phyloP scores from a whole-genome alignment of 768 basidiomycete genomes.

The Agrocybe praecox region DNA sequence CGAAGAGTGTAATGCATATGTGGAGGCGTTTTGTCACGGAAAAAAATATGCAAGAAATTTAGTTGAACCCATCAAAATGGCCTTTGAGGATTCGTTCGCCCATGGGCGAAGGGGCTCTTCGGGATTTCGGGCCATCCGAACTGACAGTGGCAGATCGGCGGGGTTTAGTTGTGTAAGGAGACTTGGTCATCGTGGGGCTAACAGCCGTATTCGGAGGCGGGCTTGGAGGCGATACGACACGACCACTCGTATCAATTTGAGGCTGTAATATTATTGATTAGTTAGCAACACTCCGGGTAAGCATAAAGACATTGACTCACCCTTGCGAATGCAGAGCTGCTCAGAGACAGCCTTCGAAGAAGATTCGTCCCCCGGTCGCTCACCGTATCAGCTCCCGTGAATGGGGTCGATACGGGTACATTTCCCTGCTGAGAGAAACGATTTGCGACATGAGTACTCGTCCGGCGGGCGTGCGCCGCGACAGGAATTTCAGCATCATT shows the following conservation, averaged over 20 bases:
- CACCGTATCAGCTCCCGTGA: slow-evolving; percentile 45
- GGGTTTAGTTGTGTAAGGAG: slow-evolving; percentile 35
- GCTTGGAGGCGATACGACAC: slow-evolving; percentile 36
- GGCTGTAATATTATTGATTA: slow-evolving; percentile 22
- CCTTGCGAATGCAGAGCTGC: slow-evolving; percentile 53
- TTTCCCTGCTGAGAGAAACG: slow-evolving; percentile 44
- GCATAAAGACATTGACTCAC: slow-evolving; percentile 38
- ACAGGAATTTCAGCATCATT: slow-evolving; percentile 41
- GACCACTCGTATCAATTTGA: slow-evolving; percentile 28
- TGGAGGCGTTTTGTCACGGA: slow-evolving; percentile 1
- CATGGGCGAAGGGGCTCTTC: slow-evolving; percentile 83
- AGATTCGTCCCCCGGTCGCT: slow-evolving; percentile 71
- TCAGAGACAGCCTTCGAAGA: slow-evolving; percentile 75
- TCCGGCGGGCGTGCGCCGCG: slow-evolving; percentile 56
- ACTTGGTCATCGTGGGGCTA: slow-evolving; percentile 31
- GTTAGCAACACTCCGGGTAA: slow-evolving; percentile 14
- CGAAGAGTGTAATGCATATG: not conserved
- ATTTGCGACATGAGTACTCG: slow-evolving; percentile 56
- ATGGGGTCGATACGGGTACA: slow-evolving; percentile 32
- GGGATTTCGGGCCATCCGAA: slow-evolving; percentile 43
- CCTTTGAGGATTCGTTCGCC: slow-evolving; percentile 90
- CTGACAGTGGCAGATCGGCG: slow-evolving; percentile 67
- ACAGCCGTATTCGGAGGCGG: slow-evolving; percentile 57
- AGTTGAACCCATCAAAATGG: slow-evolving; percentile 90
- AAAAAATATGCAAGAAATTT: slow-evolving; percentile 15